Percentiles rank a stretch among this genome's conserved stretches.
Conservation (phyloP, 192 early-diverging fungal species). For the Phlyctochytrium bullatum region DNA sequence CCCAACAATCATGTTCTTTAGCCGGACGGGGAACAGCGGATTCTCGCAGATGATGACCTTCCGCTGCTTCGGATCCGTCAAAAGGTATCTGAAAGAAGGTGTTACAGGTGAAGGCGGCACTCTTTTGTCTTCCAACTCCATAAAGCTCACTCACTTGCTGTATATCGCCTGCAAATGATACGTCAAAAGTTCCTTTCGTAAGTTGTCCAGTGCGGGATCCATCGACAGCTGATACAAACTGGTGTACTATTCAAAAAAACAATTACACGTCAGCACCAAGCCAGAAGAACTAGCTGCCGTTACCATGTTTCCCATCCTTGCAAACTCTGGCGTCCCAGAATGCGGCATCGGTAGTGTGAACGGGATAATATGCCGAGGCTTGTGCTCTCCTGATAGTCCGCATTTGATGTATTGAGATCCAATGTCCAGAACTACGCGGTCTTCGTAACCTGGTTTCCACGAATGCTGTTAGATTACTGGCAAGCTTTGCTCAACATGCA, state of each 20-base stretch:
- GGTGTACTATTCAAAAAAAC: neutral
- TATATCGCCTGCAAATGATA: conserved; percentile 8
- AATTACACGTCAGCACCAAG: neutral
- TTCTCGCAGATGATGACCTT: conserved; percentile 82
- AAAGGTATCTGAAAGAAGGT: conserved; percentile 60
- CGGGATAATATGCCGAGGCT: conserved; percentile 68
- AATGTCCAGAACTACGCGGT: conserved; percentile 84
- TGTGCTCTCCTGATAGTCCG: conserved; percentile 81
- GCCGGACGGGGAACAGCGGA: conserved; percentile 60
- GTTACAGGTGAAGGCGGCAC: too few relatives aligned
- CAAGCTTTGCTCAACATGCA: too few relatives aligned
- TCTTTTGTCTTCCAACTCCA: too few relatives aligned
- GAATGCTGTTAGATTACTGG: too few relatives aligned
- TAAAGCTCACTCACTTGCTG: conserved; percentile 11
- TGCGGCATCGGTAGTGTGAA: conserved; percentile 38
- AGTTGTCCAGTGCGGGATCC: neutral
- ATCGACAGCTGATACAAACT: conserved; percentile 15
- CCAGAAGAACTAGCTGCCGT: neutral
- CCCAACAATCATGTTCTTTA: conserved; percentile 68
- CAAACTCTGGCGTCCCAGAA: conserved; percentile 28
- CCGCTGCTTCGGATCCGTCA: conserved; percentile 79
- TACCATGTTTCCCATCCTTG: conserved; percentile 30
- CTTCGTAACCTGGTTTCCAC: conserved; percentile 50
- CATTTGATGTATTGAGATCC: conserved; percentile 78
- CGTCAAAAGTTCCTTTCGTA: conserved; percentile 9